These are phyloP conservation scores for Trichothecium roseum DNA, from an alignment of 2,329 filamentous ascomycete genomes.

Conservation along the genomic window DNA sequence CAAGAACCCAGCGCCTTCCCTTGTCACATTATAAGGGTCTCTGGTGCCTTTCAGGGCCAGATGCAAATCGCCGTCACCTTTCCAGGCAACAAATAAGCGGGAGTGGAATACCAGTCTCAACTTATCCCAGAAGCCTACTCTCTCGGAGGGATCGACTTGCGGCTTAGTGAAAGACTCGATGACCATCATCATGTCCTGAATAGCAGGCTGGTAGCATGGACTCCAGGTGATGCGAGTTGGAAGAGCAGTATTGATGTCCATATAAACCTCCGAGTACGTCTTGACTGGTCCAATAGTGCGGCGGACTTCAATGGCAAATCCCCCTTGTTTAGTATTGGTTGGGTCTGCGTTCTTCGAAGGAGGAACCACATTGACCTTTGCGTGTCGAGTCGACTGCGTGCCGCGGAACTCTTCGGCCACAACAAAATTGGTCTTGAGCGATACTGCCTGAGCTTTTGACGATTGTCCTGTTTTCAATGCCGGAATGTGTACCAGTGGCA, in stretches of 20 bases:
- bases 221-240: constrained; percentile 95
- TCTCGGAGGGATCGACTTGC: constrained; percentile 84
- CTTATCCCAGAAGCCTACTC: constrained; percentile 98
- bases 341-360: constrained; percentile 45
- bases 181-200: constrained; percentile 99
- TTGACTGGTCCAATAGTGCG: constrained; percentile 92
- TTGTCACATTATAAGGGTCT: constrained; percentile 88
- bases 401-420: constrained; percentile 89
- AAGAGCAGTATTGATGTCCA: constrained; percentile 87
- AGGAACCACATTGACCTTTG: constrained; percentile 77
- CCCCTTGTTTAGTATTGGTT: constrained; percentile 42
- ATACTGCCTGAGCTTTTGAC: constrained; percentile 68
- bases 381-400: constrained; percentile 65
- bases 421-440: constrained; percentile 82
- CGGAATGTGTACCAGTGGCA: constrained; percentile 86
- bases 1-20: constrained; percentile 85
- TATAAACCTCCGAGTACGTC: constrained; percentile 83
- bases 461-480: constrained; percentile 71
- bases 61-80: constrained; percentile 90
- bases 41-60: constrained; percentile 82
- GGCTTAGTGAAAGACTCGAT: constrained; percentile 97
- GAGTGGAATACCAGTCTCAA: constrained; percentile 92
- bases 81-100: constrained; percentile 80
- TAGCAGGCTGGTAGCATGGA: constrained; percentile 91
- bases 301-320: constrained; percentile 77